These are phyloP conservation scores for Colletotrichum gloeosporioides DNA, from an alignment of 2,329 filamentous ascomycete species.

Conservation along the genomic window DNA sequence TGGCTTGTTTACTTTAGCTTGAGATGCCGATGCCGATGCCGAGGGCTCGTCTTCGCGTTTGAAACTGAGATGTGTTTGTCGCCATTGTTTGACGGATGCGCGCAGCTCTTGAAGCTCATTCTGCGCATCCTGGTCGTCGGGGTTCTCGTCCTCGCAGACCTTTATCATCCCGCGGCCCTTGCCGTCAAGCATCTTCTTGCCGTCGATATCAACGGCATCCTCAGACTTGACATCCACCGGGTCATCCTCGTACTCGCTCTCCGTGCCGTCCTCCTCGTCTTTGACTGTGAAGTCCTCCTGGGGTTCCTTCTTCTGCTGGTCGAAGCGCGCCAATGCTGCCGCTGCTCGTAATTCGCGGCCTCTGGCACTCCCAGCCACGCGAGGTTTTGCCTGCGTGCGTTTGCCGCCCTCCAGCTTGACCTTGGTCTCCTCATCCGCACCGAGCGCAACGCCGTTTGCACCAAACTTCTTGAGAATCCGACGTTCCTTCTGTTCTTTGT, in stretches of 20 bases:
- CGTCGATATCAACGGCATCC: constrained; percentile 69
- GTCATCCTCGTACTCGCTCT: constrained; percentile 55
- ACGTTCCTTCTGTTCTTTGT: constrained; percentile 75
- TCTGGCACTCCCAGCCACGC: constrained; percentile 75
- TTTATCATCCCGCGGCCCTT: constrained; percentile 73
- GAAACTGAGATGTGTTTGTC: constrained; percentile 13
- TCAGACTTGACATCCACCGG: constrained; percentile 45
- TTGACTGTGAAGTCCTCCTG: constrained; percentile 34
- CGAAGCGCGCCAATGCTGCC: constrained; percentile 78
- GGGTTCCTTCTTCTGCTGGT: constrained; percentile 59
- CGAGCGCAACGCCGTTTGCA: constrained; percentile 69
- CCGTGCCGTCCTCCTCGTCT: constrained; percentile 40
- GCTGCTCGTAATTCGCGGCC: constrained; percentile 79
- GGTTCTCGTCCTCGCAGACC: constrained; percentile 74
- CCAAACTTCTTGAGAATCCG: constrained; percentile 81
- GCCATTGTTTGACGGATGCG: constrained; percentile 35
- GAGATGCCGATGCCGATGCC: not conserved
- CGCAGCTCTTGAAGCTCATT: constrained; percentile 73
- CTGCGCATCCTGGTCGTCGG: constrained; percentile 59
- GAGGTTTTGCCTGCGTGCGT: constrained; percentile 67
- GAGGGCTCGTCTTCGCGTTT: not conserved
- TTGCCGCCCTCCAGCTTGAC: constrained; percentile 72
- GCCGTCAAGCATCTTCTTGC: constrained; percentile 67
- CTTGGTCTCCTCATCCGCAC: constrained; percentile 71
- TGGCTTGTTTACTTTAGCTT: not conserved